Percentiles rank a stretch among this genome's conserved stretches.
Conservation (phyloP, 164 flowering plant species). For the Sedum album region DNA sequence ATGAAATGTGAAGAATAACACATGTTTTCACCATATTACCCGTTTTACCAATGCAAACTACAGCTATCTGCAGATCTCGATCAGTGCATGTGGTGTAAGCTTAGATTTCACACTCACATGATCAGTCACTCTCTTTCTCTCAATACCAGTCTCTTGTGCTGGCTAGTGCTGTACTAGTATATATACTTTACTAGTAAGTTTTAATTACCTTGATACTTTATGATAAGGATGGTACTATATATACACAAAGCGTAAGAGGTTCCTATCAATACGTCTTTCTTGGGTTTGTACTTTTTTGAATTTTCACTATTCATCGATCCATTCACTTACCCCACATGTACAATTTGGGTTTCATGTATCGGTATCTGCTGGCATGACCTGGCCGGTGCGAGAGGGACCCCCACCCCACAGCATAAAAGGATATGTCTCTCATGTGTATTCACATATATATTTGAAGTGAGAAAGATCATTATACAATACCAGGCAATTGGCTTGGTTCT, state of each 20-base stretch:
- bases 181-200: neutral
- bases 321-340: neutral
- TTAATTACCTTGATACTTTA: too few species aligned
- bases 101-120: neutral
- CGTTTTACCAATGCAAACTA: neutral
- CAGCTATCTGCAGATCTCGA: too few species aligned
- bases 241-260: neutral
- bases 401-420: neutral
- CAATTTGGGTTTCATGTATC: neutral
- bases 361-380: neutral
- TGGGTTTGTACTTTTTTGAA: neutral
- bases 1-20: neutral
- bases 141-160: neutral
- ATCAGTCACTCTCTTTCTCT: neutral
- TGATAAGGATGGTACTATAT: too few species aligned
- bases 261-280: neutral
- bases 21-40: neutral
- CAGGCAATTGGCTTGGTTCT: neutral
- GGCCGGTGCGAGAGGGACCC: neutral
- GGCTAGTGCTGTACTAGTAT: neutral
- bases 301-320: neutral
- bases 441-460: too few species aligned
- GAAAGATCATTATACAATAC: neutral
- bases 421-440: neutral
- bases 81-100: neutral